Base-by-base conservation (phyloP, 2,329 filamentous ascomycete species). In the Hypoxylon sp. region DNA sequence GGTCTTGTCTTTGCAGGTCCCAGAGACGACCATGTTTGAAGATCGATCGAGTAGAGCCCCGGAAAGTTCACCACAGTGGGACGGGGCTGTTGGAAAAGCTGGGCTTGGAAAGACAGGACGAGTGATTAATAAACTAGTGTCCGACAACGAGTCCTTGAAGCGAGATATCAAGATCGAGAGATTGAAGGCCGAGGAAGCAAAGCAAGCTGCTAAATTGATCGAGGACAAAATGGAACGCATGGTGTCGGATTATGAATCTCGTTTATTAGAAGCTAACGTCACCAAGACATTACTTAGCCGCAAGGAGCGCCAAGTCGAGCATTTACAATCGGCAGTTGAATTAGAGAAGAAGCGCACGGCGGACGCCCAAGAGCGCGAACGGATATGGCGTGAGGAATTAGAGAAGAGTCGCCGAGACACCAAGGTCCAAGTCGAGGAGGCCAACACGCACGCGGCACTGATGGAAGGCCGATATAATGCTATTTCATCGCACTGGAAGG, bases 111-210 rank as follows among this genome's bases (percentile, higher is more conserved):
- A 94, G 82, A 93, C 90, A 8, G 91, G 91, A 7, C 85, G 91
- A 35, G 91, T 94, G 58, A 95, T 96, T 79, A 93, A 96, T 81
- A 89, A 90, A 76, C 86, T 96, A 60, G 92, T 94, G 77, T 90
- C 90, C 59, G 92, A 95, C 77, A 94, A 94, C 73, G 92, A 95
- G 76, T 86, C 90, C 44, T 83, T 95, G 50, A 92, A 92, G 74
- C 87, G 92, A 58, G 92, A 95, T 70, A 84, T 92, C 64, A 85
- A 91, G 74, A 87, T 91, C 63, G 90, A 92, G 79, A 84, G 85
- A 20, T 78, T 91, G 61, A 86, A 86, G 50, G 86, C 90, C 49
- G 91, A 94, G 65, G 92, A 94, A 75, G 86, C 91, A n/a, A 88
- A 89, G 73, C 89, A 92, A 77, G 86, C 88, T 3, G 86, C 91